These are phyloP conservation scores for Hypoxylon sp. DNA, from an alignment of 2,329 filamentous ascomycete species.

Conservation along the genomic window DNA sequence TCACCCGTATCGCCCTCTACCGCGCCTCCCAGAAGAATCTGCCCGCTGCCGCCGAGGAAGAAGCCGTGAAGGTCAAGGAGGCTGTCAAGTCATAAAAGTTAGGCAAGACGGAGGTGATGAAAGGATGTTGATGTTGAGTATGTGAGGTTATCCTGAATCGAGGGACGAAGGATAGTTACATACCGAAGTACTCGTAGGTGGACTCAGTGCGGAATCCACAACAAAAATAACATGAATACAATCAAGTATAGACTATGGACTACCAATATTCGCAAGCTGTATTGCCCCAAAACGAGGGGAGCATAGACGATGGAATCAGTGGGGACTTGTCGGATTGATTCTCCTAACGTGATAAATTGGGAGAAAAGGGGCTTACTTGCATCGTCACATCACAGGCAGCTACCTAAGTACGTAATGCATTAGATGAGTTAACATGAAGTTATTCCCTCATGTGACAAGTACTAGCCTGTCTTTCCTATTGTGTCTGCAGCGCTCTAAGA, in stretches of 20 bases:
- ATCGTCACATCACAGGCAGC: constrained; percentile 21
- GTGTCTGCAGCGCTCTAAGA: background rate
- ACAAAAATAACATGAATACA: constrained; percentile 17
- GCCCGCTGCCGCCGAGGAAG: constrained; percentile 50
- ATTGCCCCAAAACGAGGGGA: constrained; percentile 14
- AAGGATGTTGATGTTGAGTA: constrained; percentile 6
- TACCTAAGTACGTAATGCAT: constrained; percentile 22
- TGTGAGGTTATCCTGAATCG: background rate
- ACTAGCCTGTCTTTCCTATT: background rate
- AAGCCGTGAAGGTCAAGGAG: constrained; percentile 58
- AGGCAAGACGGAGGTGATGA: background rate
- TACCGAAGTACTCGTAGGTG: constrained; percentile 3
- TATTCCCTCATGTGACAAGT: constrained; percentile 5
- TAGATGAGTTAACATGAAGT: constrained; percentile 10
- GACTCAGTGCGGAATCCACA: constrained; percentile 11
- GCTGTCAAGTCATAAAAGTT: constrained; percentile 34
- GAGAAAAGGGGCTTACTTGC: constrained; percentile 21
- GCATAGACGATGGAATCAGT: constrained; percentile 26
- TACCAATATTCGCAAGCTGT: constrained; percentile 8
- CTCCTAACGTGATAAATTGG: constrained; percentile 6
- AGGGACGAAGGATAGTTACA: constrained; percentile 5
- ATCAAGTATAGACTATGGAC: constrained; percentile 33
- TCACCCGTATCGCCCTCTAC: constrained; percentile 79
- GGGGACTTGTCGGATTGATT: constrained; percentile 18
- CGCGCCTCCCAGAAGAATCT: constrained; percentile 70